These are phyloP conservation scores for Lipomyces chichibuensis DNA, from an alignment of 805 yeast species.

Conservation along the genomic window DNA sequence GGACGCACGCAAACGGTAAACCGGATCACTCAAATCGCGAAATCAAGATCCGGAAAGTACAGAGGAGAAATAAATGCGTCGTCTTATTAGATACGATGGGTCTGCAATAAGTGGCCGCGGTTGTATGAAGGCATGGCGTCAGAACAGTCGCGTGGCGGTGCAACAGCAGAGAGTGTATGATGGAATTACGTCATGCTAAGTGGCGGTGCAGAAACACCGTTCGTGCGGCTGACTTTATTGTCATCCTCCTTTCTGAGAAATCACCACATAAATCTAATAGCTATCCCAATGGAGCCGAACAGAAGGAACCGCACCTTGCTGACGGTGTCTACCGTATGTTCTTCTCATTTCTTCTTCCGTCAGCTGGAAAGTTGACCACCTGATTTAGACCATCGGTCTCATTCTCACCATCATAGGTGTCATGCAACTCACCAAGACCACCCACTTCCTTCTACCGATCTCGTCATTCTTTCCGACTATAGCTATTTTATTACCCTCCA, in stretches of 20 bases:
- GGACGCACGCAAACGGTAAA: too few species aligned
- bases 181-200: too few species aligned
- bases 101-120: too few species aligned
- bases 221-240: too few species aligned
- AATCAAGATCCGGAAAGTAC: too few species aligned
- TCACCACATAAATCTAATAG: neutral
- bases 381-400: constrained; percentile 19
- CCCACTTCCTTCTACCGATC: constrained; percentile 28
- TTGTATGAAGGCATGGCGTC: too few species aligned
- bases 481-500: constrained; percentile 25
- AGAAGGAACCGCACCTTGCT: neutral
- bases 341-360: neutral
- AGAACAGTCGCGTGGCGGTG: too few species aligned
- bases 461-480: constrained; percentile 21
- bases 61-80: too few species aligned
- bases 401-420: constrained; percentile 30
- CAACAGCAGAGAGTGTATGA: too few species aligned
- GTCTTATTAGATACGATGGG: too few species aligned
- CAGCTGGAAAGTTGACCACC: neutral
- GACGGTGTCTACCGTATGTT: constrained; percentile 5
- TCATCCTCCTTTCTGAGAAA: neutral
- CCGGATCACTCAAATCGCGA: too few species aligned
- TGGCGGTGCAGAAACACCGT: too few species aligned
- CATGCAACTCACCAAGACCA: constrained; percentile 32
- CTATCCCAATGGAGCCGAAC: constrained; percentile 1